These are phyloP conservation scores for Colletotrichum truncatum DNA, from an alignment of 2,329 filamentous ascomycete species.

Conservation along the genomic window DNA sequence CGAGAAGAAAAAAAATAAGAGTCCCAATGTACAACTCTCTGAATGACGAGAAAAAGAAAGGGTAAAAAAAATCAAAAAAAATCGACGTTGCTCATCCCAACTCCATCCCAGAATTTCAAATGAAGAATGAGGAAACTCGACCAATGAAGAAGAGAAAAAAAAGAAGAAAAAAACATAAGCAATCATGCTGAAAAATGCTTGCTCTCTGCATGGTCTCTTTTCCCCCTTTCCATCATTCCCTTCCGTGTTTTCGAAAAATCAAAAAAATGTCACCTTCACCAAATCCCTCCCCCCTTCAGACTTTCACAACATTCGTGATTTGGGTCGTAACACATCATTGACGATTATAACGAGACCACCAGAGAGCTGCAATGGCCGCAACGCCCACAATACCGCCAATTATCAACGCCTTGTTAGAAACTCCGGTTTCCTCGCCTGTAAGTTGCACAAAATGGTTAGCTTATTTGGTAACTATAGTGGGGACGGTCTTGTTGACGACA, in stretches of 20 bases:
- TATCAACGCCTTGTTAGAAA: slow-evolving; percentile 39
- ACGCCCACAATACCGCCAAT: slow-evolving; percentile 47
- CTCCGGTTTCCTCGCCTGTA: slow-evolving; percentile 42
- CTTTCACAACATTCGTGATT: neutral
- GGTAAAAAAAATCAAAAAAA: neutral
- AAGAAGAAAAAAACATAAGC: neutral
- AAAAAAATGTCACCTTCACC: neutral
- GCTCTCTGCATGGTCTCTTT: neutral
- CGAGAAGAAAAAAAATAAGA: slow-evolving; percentile 18
- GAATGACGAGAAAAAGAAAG: neutral
- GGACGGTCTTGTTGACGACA: slow-evolving; percentile 33
- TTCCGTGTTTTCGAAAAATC: neutral
- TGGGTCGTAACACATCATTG: neutral
- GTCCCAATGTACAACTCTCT: slow-evolving; percentile 16
- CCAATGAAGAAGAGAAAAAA: neutral
- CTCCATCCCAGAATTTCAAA: neutral
- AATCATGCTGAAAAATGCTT: slow-evolving; percentile 15
- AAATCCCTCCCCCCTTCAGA: neutral
- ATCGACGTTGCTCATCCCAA: slow-evolving; percentile 5
- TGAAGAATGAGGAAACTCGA: neutral
- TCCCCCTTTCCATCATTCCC: neutral
- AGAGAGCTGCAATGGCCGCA: slow-evolving; percentile 39
- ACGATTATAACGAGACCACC: slow-evolving; percentile 27
- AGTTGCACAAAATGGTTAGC: slow-evolving; percentile 34
- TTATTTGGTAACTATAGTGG: slow-evolving; percentile 4